phyloP scores from a whole-genome alignment of 2,329 filamentous ascomycete genomes.

The Aureobasidium mangrovei region DNA sequence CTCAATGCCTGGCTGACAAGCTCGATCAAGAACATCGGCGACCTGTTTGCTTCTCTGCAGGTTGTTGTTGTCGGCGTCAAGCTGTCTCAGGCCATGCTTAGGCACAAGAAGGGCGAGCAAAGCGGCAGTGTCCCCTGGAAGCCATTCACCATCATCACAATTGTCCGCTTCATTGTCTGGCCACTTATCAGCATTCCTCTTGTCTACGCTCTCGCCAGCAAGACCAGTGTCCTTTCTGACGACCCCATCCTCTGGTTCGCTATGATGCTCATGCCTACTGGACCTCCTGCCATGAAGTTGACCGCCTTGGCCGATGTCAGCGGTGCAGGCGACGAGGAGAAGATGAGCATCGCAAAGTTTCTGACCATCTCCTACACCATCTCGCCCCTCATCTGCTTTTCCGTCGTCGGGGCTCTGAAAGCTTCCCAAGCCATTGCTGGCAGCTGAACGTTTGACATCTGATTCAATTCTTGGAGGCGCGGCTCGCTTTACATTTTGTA shows the following conservation, averaged over 20 bases:
- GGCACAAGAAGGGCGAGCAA: conserved; percentile 36
- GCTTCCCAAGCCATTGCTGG: conserved; percentile 28
- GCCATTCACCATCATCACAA: conserved; percentile 44
- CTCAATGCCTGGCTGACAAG: conserved; percentile 59
- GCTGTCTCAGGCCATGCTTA: conserved; percentile 46
- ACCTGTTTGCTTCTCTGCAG: conserved; percentile 55
- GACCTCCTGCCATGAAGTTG: conserved; percentile 47
- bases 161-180: conserved; percentile 54
- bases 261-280: conserved; percentile 52
- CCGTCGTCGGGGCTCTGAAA: conserved; percentile 36
- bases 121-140: conserved; percentile 39
- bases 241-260: conserved; percentile 60
- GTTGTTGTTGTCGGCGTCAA: conserved; percentile 61
- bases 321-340: conserved; percentile 38
- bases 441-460: not conserved
- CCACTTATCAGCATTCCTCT: conserved; percentile 42
- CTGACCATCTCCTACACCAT: conserved; percentile 38
- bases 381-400: conserved; percentile 35
- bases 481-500: too few species aligned
- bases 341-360: conserved; percentile 47
- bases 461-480: too few species aligned
- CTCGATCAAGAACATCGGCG: conserved; percentile 52
- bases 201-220: conserved; percentile 47
- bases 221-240: conserved; percentile 41
- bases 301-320: conserved; percentile 44